Evolutionary conservation across 352 stramenopile genomes (phyloP).

Genomic region (Achlya hypogyna): DNA sequence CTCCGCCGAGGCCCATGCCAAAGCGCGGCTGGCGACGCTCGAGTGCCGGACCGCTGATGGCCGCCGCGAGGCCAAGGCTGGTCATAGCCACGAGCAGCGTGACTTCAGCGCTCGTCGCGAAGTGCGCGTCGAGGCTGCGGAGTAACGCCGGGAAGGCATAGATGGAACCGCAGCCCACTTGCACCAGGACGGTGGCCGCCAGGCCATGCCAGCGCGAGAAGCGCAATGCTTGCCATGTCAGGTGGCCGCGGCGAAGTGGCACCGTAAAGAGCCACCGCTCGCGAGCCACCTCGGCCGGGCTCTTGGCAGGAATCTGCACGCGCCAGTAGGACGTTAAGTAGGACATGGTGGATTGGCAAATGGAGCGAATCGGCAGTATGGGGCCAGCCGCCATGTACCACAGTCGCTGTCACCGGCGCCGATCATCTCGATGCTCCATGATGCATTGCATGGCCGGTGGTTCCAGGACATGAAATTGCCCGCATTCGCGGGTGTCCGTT

Average conservation of each 20-base stretch:
- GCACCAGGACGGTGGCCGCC: not conserved
- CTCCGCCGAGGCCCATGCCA: not conserved
- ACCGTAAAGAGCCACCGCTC: not conserved
- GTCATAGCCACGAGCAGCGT: conserved; percentile 5
- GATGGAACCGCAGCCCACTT: conserved; percentile 16
- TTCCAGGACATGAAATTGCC: too few relatives aligned
- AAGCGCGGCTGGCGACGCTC: conserved; percentile 9
- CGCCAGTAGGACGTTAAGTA: too few relatives aligned
- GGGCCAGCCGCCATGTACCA: too few relatives aligned
- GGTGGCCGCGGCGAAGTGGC: not conserved
- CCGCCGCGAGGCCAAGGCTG: conserved; percentile 10
- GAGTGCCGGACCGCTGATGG: conserved; percentile 13
- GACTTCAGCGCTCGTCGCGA: not conserved
- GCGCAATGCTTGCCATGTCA: not conserved
- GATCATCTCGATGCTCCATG: too few relatives aligned
- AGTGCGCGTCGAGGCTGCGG: conserved; percentile 7
- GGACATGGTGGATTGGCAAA: too few relatives aligned
- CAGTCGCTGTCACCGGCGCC: too few relatives aligned
- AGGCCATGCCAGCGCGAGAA: conserved; percentile 9
- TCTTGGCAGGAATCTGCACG: not conserved
- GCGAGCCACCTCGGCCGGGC: not conserved
- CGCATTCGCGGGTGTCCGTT: too few relatives aligned
- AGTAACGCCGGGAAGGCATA: conserved; percentile 13
- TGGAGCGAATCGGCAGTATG: too few relatives aligned
- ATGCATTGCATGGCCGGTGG: too few relatives aligned